Evolutionary conservation across 805 yeast species (phyloP), one percentile per base, ranked within the genome.

Genomic region (Wickerhamomyces sydowiorum): DNA sequence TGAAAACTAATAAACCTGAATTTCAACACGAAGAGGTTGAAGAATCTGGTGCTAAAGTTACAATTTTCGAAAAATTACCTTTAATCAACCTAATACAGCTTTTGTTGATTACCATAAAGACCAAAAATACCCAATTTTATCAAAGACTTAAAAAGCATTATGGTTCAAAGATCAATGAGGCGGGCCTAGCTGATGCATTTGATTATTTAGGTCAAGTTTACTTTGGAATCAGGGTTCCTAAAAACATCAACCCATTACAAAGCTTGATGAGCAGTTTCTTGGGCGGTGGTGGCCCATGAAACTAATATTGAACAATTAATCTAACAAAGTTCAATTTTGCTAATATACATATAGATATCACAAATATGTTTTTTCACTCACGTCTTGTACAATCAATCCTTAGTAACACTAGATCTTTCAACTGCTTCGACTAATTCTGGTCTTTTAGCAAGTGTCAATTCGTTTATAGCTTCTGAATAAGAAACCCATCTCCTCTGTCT

Each of bases 401-500:
- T 60, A 6, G 56, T 37, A 10, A 82, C 70, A 37, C 72, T 60
- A 6, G 86, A 79, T 51, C 70, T 62, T 37, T 80, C 73, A 43
- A 86, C 65, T 1, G 88, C 90, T 41, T 69, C 73, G 2, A 78
- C 64, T 43, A 85, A 65, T 59, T 87, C 95, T 1, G 82, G 81
- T 48, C 96, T 64, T 31, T 78, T 74, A 5, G 83, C 72, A 46
- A 64, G 65, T 5, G 59, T 44, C 28, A 87, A 63, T 50, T 82
- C 84, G 44, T 70, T 78, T 41, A 71, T 70, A 1, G 93, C 91
- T 45, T 82, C 86, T 4, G 70, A 59, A 51, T 76, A 85, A 2
- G 75, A 69, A 58, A 85, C 82, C 96, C 97, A 88, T 44, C 77
- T 67, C 41, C 98, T 66, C 25, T 70, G 66, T 44, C 99, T 72